Evolutionary conservation across 352 stramenopile species (phyloP).

Genomic region (Globisporangium middletonii): DNA sequence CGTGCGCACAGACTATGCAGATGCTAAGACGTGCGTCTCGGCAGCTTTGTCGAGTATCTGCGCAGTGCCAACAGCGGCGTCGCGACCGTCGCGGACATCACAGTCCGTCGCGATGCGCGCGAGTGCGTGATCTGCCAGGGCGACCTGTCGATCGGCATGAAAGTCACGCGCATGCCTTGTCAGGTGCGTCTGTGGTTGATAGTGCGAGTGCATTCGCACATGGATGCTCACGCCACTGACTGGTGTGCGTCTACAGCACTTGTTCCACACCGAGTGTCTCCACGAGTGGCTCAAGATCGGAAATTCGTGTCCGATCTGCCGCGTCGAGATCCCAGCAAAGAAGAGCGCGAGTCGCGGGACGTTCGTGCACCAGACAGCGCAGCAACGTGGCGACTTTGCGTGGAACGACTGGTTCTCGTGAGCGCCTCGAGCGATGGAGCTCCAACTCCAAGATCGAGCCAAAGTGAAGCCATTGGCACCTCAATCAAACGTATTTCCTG

Average conservation of each 20-base stretch:
- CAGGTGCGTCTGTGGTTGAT: conserved; percentile 29
- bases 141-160: conserved; percentile 63
- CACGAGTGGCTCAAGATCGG: conserved; percentile 79
- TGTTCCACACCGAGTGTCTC: conserved; percentile 77
- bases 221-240: conserved; percentile 9
- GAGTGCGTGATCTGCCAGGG: conserved; percentile 83
- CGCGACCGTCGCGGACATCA: conserved; percentile 30
- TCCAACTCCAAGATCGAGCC: too few relatives aligned
- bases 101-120: conserved; percentile 57
- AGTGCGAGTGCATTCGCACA: neutral
- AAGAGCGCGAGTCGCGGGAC: conserved; percentile 19
- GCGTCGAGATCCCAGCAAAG: conserved; percentile 64
- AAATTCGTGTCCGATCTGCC: conserved; percentile 81
- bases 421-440: neutral
- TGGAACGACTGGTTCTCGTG: conserved; percentile 82
- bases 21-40: neutral
- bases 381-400: conserved; percentile 47
- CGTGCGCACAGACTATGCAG: neutral
- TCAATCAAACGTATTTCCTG: neutral
- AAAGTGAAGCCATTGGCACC: neutral
- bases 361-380: conserved; percentile 25
- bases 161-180: conserved; percentile 64
- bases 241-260: conserved; percentile 35
- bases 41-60: conserved; percentile 59
- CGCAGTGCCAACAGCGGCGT: conserved; percentile 19